Base-by-base conservation (phyloP, 768 basidiomycete species). In the Mycena olivaceomarginata region DNA sequence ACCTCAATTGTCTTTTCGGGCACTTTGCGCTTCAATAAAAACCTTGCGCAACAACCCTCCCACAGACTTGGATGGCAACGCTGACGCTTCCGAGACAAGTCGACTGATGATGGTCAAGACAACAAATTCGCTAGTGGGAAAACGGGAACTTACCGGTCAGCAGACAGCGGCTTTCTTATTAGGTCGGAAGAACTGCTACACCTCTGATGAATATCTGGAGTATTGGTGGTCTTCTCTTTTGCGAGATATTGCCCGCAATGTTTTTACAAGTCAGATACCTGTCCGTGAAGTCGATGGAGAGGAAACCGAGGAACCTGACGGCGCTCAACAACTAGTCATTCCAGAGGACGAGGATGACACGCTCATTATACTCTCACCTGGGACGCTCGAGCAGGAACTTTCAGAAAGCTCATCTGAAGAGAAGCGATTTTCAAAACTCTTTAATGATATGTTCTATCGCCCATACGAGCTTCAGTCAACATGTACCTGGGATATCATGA, bases 251-350 rank as follows among this genome's bases (percentile, higher is more conserved):
- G 70, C 69, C 18, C 63, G 56, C 2, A 41, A 70, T 4, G 65
- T 84, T 2, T 77, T 86, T 22, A 81, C 84, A 53, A 15, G 8
- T 9, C 48, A 53, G n/a, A 7, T 18, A 51, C 48, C 13, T 16
- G 48, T 8, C 15, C 1, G 12, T 7, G 48, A 51, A 18, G 13
- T 51, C 16, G 48, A 18, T 51, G 48, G 20, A 51, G 48, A 18
- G 15, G 48, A 51, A 51, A 18, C 8, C 16, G 48, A 51, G 72
- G 13, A 53, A 37, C 13, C 11, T 70, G 57, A 60, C 31, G 16
- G 45, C 60, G 10, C 56, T 57, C 4, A 57, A 70, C 2, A 57
- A 70, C 22, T 56, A 70, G 60, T 31, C 56, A 70, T 31, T 31
- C 31, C 31, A 31, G 4, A 31, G 3, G 31, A 31, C 4, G 31